These are phyloP conservation scores for Whalleya microplaca DNA, from an alignment of 2,329 filamentous ascomycete genomes.

Conservation along the genomic window DNA sequence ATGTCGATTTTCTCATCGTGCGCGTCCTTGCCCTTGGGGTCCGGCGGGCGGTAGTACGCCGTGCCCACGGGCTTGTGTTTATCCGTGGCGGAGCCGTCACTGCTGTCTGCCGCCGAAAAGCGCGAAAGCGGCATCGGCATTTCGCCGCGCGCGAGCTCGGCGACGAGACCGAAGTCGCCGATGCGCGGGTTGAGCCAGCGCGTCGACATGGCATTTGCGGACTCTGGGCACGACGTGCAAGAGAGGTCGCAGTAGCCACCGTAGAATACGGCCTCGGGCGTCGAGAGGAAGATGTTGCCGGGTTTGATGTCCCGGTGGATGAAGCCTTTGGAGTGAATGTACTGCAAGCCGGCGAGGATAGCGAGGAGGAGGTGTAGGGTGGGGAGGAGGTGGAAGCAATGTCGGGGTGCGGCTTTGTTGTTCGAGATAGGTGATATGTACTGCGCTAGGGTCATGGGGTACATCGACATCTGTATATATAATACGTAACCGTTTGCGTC, in stretches of 20 bases:
- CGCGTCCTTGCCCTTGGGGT: conserved; percentile 14
- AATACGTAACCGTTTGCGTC: conserved; percentile 48
- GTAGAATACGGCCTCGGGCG: conserved; percentile 38
- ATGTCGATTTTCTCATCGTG: conserved; percentile 61
- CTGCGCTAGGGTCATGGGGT: conserved; percentile 63
- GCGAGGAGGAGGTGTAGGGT: conserved; percentile 59
- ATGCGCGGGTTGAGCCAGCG: conserved; percentile 62
- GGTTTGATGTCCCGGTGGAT: conserved; percentile 71
- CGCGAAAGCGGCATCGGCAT: conserved; percentile 21
- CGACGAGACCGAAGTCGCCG: conserved; percentile 69
- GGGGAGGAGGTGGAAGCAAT: conserved; percentile 66
- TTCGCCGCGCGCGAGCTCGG: conserved; percentile 48
- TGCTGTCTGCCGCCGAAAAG: too few species aligned
- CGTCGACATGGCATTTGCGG: conserved; percentile 2
- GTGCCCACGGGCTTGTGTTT: conserved; percentile 62
- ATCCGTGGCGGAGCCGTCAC: too few species aligned
- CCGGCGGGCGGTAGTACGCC: conserved; percentile 62
- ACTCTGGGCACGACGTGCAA: conserved; percentile 25
- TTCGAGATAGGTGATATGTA: conserved; percentile 52
- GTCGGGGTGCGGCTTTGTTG: conserved; percentile 31
- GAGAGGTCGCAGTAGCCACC: conserved; percentile 35
- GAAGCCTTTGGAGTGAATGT: conserved; percentile 63
- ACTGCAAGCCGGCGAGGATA: conserved; percentile 64
- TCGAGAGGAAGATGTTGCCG: conserved; percentile 67
- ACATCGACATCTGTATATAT: conserved; percentile 72